Conservation (phyloP, 331 rosid genomes). For the Phaseolus coccineus region DNA sequence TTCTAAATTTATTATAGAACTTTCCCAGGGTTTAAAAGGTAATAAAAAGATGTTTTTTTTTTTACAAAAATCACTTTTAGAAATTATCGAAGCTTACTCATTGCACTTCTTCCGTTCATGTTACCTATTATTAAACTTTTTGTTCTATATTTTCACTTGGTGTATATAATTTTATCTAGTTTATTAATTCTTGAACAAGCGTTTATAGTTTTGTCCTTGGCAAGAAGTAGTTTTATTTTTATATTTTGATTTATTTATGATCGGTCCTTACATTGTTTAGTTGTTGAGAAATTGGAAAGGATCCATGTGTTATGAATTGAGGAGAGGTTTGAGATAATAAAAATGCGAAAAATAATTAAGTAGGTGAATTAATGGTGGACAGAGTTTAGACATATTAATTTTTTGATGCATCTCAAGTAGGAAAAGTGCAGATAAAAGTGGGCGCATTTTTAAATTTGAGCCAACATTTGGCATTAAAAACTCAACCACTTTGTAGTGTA, state of each 20-base stretch:
- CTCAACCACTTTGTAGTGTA: slow-evolving; percentile 49
- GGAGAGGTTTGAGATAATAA: neutral
- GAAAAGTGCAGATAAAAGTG: slow-evolving; percentile 52
- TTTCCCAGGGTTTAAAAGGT: neutral
- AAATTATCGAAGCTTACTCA: neutral
- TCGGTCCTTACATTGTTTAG: too few species aligned
- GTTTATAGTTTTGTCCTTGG: neutral
- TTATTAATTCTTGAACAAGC: neutral
- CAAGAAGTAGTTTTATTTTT: too few species aligned
- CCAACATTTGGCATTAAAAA: slow-evolving; percentile 60
- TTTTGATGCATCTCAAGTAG: slow-evolving; percentile 40
- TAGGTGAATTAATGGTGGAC: slow-evolving; percentile 31
- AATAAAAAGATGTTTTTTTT: too few species aligned
- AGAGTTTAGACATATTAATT: slow-evolving; percentile 48
- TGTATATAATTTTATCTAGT: neutral
- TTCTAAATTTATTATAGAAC: neutral
- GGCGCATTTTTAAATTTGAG: slow-evolving; percentile 49
- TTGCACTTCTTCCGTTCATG: neutral
- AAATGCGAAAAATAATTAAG: slow-evolving; percentile 7
- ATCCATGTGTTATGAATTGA: too few species aligned
- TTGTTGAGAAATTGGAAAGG: too few species aligned
- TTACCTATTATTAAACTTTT: neutral
- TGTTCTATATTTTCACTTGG: neutral
- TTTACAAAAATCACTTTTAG: neutral
- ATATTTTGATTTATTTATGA: too few species aligned